Base-by-base conservation (phyloP, 1,284 basidiomycete species). In the Trametes polyzona region DNA sequence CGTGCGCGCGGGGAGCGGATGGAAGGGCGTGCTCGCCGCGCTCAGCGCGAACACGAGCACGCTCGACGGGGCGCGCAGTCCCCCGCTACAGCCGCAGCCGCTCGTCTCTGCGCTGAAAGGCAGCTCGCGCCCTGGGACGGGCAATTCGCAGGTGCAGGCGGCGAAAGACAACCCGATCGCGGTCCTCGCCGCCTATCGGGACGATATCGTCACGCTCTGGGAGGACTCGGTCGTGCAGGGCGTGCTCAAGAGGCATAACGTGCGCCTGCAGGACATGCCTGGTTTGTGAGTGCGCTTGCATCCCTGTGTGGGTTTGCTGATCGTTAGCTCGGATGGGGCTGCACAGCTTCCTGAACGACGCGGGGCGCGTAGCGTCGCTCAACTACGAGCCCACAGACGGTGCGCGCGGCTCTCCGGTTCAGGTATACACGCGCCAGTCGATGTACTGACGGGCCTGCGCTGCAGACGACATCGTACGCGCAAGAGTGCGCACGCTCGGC, bases 391-490 rank as follows among this genome's bases (percentile, higher is more conserved):
- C 83, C 17, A 78, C 80, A 10, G 84, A 85, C 66, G 73, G 73
- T 73, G 35, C 21, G 66, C 58, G 11, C 49, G 10, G 8, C n/a
- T 2, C n/a, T n/a, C n/a, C n/a, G n/a, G n/a, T n/a, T n/a, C n/a
- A n/a, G n/a, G n/a, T n/a, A n/a, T n/a, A n/a, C n/a, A n/a, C n/a
- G n/a, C n/a, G n/a, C n/a, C n/a, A n/a, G n/a, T n/a, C n/a, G n/a
- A n/a, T n/a, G n/a, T n/a, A 21, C 49, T 46, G 17, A 36, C 19
- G 4, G 19, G n/a, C 19, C 1, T 17, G 9, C 16, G 2, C 41
- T 10, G 32, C 57, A 71, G 81, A 84, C 55, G 86, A 88, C 64
- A 82, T 87, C 52, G 78, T 88, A 9, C 80, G 84, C 14, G 84
- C 85, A 0, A 74, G 86, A 10, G 71, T 87, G 17, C 77, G 82